A percentile compares a stretch with the other conserved stretches of the same genome.
phyloP scores from a whole-genome alignment of 2,329 filamentous ascomycete species.

The Ceratocystis ficicola region DNA sequence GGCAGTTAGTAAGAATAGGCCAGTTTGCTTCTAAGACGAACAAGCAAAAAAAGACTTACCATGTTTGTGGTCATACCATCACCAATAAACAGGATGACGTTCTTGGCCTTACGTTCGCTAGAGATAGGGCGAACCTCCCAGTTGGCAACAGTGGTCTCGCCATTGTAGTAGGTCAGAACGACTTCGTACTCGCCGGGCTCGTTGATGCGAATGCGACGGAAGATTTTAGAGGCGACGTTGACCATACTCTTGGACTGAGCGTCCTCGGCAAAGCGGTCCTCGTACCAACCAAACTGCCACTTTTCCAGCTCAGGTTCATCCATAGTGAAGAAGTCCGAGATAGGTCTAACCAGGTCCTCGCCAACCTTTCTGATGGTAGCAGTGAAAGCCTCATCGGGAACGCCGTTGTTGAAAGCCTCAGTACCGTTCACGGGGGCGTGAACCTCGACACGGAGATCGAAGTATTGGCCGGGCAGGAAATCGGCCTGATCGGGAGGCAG shows the following conservation, averaged over 20 bases:
- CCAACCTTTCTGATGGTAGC: slow-evolving; percentile 60
- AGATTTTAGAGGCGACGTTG: slow-evolving; percentile 68
- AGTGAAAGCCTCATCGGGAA: slow-evolving; percentile 62
- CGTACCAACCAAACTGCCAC: slow-evolving; percentile 77
- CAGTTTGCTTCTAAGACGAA: too few species aligned
- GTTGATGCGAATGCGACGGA: slow-evolving; percentile 61
- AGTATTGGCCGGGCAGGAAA: slow-evolving; percentile 72
- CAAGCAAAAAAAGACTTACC: slow-evolving; percentile 28
- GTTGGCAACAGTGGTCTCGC: slow-evolving; percentile 56
- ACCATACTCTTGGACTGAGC: slow-evolving; percentile 57
- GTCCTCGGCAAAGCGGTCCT: slow-evolving; percentile 69
- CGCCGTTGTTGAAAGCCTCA: slow-evolving; percentile 56
- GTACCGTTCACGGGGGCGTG: slow-evolving; percentile 72
- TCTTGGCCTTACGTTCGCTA: slow-evolving; percentile 64
- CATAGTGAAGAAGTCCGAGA: slow-evolving; percentile 56
- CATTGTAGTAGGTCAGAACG: slow-evolving; percentile 62
- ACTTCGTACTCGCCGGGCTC: slow-evolving; percentile 71
- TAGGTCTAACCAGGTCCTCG: slow-evolving; percentile 36
- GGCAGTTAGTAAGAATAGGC: neutral
- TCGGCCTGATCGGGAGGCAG: slow-evolving; percentile 56
- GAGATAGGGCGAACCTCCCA: slow-evolving; percentile 65
- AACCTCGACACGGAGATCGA: slow-evolving; percentile 72
- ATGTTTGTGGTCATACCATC: slow-evolving; percentile 62
- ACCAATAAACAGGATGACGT: slow-evolving; percentile 75
- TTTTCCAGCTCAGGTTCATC: slow-evolving; percentile 61